Evolutionary conservation across 2,329 filamentous ascomycete genomes (phyloP), one percentile per base, ranked within the genome.

Genomic region (Alternaria postmessia): DNA sequence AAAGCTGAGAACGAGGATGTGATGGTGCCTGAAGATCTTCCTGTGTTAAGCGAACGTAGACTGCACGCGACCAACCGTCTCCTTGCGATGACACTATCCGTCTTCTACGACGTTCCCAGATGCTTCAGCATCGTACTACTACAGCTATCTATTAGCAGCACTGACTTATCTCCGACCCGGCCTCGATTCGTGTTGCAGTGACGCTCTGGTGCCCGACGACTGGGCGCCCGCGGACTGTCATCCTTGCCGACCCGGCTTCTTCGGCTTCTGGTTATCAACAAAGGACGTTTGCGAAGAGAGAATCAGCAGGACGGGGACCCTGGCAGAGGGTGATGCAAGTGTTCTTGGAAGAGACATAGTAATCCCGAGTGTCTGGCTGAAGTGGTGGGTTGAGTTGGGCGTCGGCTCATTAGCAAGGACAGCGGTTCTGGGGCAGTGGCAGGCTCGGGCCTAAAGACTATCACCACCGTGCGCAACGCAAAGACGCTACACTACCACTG

Each of bases 401-500:
- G 20, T 41, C 26, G 42, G 42, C 47, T 46, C 48, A 46, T 22
- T 52, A 51, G 52, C 46, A 49, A 55, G 42, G 39, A 26, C 41
- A 51, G 26, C 43, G 36, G 54, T 26, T 57, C 38, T 41, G 36
- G 54, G 60, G 46, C 53, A 60, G 53, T 59, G 56, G 46, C 41
- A 62, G 60, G 44, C 52, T 62, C 57, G 60, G 61, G 64, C 64
- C 65, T 65, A 66, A 61, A 54, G 54, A 66, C 59, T 55, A 68
- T 69, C 70, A 68, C 69, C 63, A 71, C 67, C 68, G 72, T 75
- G 73, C 72, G 65, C 68, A 56, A 62, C 65, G 58, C 63, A 67
- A 57, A 65, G 61, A 65, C 67, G 51, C 64, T 59, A 61, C 66
- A 66, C 65, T 67, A 67, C 63, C 66, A 65, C 69, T 57, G 54